Evolutionary conservation across 805 yeast species (phyloP).

Genomic region (Barnettozyma wickerhamii): DNA sequence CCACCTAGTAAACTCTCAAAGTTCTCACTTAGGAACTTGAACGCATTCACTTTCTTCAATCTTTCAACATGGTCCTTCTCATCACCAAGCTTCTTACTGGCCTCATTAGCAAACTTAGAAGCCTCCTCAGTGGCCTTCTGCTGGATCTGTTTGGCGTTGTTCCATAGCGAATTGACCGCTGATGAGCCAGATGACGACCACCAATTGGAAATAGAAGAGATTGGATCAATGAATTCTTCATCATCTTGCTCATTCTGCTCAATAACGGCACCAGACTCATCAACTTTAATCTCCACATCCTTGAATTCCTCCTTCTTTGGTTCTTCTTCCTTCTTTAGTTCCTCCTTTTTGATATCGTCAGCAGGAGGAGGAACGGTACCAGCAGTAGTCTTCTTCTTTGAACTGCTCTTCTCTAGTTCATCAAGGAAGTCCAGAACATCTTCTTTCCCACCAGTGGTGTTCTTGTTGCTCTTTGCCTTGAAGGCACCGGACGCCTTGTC

Average conservation of each 20-base stretch:
- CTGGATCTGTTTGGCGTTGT: constrained; percentile 49
- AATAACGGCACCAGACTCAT: constrained; percentile 4
- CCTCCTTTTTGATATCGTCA: constrained; percentile 12
- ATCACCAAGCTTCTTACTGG: constrained; percentile 18
- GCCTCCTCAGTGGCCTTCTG: constrained; percentile 33
- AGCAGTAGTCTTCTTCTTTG: constrained; percentile 22
- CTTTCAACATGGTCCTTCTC: constrained; percentile 27
- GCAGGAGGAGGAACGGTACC: no score
- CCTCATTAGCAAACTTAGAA: constrained; percentile 28
- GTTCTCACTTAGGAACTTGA: constrained; percentile 20
- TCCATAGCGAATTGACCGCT: constrained; percentile 65
- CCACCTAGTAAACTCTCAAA: constrained; percentile 2
- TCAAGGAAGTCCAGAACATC: constrained; percentile 47
- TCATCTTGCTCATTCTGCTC: constrained; percentile 17
- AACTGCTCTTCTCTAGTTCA: constrained; percentile 51
- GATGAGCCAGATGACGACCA: constrained; percentile 68
- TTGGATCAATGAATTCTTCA: constrained; percentile 47
- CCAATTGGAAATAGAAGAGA: constrained; percentile 66
- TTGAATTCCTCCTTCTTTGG: constrained; percentile 16
- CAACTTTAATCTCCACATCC: constrained; percentile 20
- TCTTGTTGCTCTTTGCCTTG: constrained; percentile 37
- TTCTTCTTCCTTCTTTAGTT: constrained; percentile 10
- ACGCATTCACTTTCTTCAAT: constrained; percentile 12
- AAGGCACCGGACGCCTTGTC: constrained; percentile 23
- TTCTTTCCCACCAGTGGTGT: constrained; percentile 23